Evolutionary conservation across 441 rosid species (phyloP), one percentile per base, ranked within the genome.

Genomic region (Erodium texanum): DNA sequence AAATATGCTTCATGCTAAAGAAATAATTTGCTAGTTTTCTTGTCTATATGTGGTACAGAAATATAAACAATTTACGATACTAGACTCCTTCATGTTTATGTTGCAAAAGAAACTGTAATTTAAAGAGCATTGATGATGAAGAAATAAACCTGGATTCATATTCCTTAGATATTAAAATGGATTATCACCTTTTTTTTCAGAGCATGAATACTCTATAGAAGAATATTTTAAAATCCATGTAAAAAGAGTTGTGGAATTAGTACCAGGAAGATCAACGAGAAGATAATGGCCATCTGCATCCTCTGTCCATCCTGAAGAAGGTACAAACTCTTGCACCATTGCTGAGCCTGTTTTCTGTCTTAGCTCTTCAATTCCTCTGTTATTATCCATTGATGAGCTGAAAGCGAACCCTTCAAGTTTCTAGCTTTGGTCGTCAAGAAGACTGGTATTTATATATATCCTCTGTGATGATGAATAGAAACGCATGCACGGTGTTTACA

Each of bases 241-340:
- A 41, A 41, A 12, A 41, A 66, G 34, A 32, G 19, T 18, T 48
- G 41, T 6, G 1, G 63, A 23, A 23, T 61, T 23, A 24, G 10
- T 85, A 87, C 92, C 87, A 7, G 88, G 92, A 75, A 87, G 88
- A 75, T 81, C 78, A 61, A 87, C 59, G 3, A 81, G 80, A 70
- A 87, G 88, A 75, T 62, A 72, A 74, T 80, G 75, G 75, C 29
- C 48, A 23, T 66, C 24, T 1, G 78, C 48, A 71, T 85, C 86
- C 64, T 85, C 82, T 0, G 70, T 72, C 92, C 89, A 87, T 66
- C 67, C 84, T 0, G 81, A 74, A 62, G 81, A 59, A 62, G 89
- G 86, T 22, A 50, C 75, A 22, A 80, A 34, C 65, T 75, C 77
- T 63, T 77, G 62, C 18, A 72, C 75, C 8, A 6, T 1, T 23